Evolutionary conservation across 768 basidiomycete genomes (phyloP).

Genomic region (Hericium rajendrae): DNA sequence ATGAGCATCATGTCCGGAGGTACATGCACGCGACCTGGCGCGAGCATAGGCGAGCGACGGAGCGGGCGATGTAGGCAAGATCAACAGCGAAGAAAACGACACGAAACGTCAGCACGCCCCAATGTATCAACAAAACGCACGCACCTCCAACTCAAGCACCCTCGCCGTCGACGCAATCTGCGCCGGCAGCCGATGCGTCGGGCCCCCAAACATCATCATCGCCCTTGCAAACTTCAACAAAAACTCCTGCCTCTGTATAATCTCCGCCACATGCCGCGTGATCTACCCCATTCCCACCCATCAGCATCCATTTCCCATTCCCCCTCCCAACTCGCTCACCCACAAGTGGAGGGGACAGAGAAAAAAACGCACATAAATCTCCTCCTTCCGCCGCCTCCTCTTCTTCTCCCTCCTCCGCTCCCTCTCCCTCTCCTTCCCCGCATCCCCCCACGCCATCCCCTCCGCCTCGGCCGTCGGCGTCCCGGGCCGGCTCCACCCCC

Average conservation of each 20-base stretch:
- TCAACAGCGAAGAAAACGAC: too few relatives aligned
- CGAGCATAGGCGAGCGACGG: too few relatives aligned
- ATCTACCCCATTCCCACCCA: too few relatives aligned
- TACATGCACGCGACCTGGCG: conserved; percentile 51
- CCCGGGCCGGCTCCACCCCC: conserved; percentile 15
- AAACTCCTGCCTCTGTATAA: conserved; percentile 76
- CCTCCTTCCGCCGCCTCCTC: conserved; percentile 58
- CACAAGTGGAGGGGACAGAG: too few relatives aligned
- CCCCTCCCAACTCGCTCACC: too few relatives aligned
- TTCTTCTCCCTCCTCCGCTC: conserved; percentile 25
- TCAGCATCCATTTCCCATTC: too few relatives aligned
- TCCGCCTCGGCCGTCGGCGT: conserved; percentile 20
- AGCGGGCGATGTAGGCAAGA: too few relatives aligned
- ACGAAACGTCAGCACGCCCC: too few relatives aligned
- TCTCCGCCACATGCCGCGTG: conserved; percentile 74
- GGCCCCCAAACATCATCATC: conserved; percentile 87
- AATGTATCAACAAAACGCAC: too few relatives aligned
- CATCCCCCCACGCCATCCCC: conserved; percentile 19
- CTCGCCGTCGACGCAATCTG: conserved; percentile 73
- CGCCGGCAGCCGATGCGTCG: conserved; percentile 72
- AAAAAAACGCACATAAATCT: conserved; percentile 58
- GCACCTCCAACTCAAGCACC: conserved; percentile 63
- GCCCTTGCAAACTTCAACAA: conserved; percentile 74
- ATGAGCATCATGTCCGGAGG: conserved; percentile 65
- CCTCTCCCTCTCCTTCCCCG: conserved; percentile 24